Conservation (phyloP, 352 stramenopile species). For the Phytophthora hybrid region DNA sequence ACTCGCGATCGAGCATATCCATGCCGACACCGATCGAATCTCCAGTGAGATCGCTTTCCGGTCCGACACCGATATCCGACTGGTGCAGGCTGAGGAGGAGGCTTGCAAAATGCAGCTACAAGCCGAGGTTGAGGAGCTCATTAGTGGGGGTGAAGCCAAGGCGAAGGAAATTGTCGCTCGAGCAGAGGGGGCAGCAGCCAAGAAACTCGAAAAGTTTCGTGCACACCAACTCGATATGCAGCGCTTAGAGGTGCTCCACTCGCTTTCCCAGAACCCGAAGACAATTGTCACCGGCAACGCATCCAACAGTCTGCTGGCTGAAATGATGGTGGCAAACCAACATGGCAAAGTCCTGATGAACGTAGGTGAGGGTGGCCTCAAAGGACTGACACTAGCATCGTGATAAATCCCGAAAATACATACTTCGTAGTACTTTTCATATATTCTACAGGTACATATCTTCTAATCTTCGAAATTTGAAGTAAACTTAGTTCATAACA, state of each 20-base stretch:
- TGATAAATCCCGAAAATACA: slow-evolving; percentile 9
- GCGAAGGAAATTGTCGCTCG: slow-evolving; percentile 43
- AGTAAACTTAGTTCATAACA: too few relatives aligned
- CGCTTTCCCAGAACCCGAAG: slow-evolving; percentile 43
- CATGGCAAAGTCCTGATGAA: slow-evolving; percentile 46
- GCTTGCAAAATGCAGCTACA: slow-evolving; percentile 38
- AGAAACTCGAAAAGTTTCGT: slow-evolving; percentile 47
- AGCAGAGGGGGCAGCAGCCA: slow-evolving; percentile 42
- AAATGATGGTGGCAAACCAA: slow-evolving; percentile 49
- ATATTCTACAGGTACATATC: too few relatives aligned
- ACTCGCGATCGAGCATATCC: slow-evolving; percentile 48
- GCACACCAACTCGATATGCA: slow-evolving; percentile 46
- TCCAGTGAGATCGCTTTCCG: slow-evolving; percentile 42
- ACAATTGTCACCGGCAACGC: slow-evolving; percentile 44
- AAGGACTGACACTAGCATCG: slow-evolving; percentile 34
- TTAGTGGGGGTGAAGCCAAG: slow-evolving; percentile 33
- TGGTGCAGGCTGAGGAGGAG: slow-evolving; percentile 42
- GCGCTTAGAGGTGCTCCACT: slow-evolving; percentile 39
- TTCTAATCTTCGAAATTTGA: too few relatives aligned
- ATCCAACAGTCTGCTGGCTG: slow-evolving; percentile 48
- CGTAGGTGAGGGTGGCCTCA: slow-evolving; percentile 31
- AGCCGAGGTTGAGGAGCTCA: slow-evolving; percentile 40
- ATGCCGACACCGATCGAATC: slow-evolving; percentile 50
- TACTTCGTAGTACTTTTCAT: neutral
- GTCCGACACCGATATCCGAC: slow-evolving; percentile 42